Conservation (phyloP, 768 basidiomycete species). For the Tricholoma hemisulphureum region DNA sequence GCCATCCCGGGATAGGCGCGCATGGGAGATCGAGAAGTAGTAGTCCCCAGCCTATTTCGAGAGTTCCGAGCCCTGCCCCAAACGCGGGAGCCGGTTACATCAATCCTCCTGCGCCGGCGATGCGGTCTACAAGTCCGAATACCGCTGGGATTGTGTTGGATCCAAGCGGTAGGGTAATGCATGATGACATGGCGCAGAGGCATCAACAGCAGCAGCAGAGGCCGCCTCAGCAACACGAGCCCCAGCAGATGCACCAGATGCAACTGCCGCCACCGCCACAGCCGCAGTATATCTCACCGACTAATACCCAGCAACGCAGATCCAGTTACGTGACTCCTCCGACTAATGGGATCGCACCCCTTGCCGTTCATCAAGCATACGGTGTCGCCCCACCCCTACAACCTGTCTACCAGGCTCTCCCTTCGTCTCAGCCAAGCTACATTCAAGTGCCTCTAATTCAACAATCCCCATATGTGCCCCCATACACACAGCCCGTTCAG, state of each 20-base stretch:
- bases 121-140: slow-evolving; percentile 71
- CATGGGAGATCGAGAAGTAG: slow-evolving; percentile 57
- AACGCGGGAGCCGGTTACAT: slow-evolving; percentile 39
- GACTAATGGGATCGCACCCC: slow-evolving; percentile 26
- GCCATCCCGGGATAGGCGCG: slow-evolving; percentile 82
- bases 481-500: slow-evolving; percentile 16
- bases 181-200: slow-evolving; percentile 73
- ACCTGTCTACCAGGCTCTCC: slow-evolving; percentile 38
- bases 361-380: slow-evolving; percentile 36
- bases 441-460: slow-evolving; percentile 24
- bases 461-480: slow-evolving; percentile 13
- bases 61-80: slow-evolving; percentile 53
- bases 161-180: slow-evolving; percentile 73
- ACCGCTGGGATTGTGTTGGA: slow-evolving; percentile 82
- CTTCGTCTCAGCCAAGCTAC: slow-evolving; percentile 34
- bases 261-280: slow-evolving; percentile 19
- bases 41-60: slow-evolving; percentile 59
- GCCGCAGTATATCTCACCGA: slow-evolving; percentile 16
- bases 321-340: slow-evolving; percentile 34
- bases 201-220: slow-evolving; percentile 43
- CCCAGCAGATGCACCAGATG: slow-evolving; percentile 24
- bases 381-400: slow-evolving; percentile 38
- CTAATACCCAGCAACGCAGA: slow-evolving; percentile 25
- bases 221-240: slow-evolving; percentile 27
- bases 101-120: slow-evolving; percentile 33